Conservation (phyloP, 1,284 basidiomycete genomes). For the Phlebopus sp. region DNA sequence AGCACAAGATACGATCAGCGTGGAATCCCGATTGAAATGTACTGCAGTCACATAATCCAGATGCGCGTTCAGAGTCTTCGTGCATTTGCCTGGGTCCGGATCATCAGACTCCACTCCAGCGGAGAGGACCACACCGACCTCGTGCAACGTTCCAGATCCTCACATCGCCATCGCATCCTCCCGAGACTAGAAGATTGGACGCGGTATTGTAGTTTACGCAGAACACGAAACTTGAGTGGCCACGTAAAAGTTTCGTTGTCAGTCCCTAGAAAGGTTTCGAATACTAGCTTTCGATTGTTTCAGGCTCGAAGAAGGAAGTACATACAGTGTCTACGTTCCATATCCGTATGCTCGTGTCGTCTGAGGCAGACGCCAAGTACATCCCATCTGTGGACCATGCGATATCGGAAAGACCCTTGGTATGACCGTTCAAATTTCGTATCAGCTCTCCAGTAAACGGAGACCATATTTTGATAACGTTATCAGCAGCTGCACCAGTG, state of each 20-base stretch:
- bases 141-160: conserved; percentile 87
- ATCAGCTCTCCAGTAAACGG: conserved; percentile 75
- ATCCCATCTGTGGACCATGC: conserved; percentile 82
- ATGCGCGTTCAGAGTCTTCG: conserved; percentile 87
- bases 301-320: conserved; percentile 13
- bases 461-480: conserved; percentile 77
- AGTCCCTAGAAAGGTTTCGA: conserved; percentile 48
- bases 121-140: conserved; percentile 43
- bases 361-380: conserved; percentile 85
- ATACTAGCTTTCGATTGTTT: background rate
- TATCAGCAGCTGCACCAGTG: conserved; percentile 60
- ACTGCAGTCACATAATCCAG: conserved; percentile 93
- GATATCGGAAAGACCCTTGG: conserved; percentile 84
- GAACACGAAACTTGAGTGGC: conserved; percentile 88
- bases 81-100: conserved; percentile 58
- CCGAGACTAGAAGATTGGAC: conserved; percentile 87
- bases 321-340: conserved; percentile 80
- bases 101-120: background rate
- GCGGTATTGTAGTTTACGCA: conserved; percentile 89
- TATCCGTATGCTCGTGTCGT: conserved; percentile 83
- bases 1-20: conserved; percentile 86
- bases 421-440: conserved; percentile 69
- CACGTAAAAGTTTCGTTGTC: conserved; percentile 65
- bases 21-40: conserved; percentile 91
- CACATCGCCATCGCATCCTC: conserved; percentile 90